Conservation (phyloP, 352 stramenopile species). For the Globisporangium ultimum region DNA sequence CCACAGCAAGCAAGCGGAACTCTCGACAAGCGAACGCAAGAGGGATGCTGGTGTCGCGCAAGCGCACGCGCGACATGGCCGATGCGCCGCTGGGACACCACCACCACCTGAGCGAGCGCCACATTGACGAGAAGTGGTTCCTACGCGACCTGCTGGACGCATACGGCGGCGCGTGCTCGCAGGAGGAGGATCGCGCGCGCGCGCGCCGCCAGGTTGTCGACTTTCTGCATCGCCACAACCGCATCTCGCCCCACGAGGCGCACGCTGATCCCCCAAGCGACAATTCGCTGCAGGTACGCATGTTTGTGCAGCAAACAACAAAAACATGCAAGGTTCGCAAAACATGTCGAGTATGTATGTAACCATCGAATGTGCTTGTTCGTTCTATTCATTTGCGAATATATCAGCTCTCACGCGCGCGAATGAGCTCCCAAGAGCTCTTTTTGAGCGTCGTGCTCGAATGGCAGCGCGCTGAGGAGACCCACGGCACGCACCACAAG, state of each 20-base stretch:
- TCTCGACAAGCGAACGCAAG: background rate
- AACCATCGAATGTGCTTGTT: background rate
- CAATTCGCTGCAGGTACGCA: constrained; percentile 19
- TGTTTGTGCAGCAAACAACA: background rate
- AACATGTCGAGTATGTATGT: background rate
- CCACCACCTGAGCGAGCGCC: constrained; percentile 12
- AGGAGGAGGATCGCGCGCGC: constrained; percentile 2
- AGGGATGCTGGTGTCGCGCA: constrained; percentile 47
- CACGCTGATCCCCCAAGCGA: constrained; percentile 4
- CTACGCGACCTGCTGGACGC: constrained; percentile 31
- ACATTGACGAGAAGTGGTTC: constrained; percentile 34
- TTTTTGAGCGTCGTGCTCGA: constrained; percentile 81
- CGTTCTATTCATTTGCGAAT: background rate
- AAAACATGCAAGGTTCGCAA: too few species aligned
- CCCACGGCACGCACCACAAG: background rate
- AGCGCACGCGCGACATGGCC: constrained; percentile 32
- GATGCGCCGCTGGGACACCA: constrained; percentile 23
- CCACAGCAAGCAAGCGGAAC: background rate
- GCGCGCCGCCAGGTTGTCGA: constrained; percentile 21
- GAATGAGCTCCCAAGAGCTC: constrained; percentile 68
- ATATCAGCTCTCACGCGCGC: constrained; percentile 31
- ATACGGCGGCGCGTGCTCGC: constrained; percentile 7
- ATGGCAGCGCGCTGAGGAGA: constrained; percentile 46
- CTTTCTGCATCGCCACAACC: constrained; percentile 31
- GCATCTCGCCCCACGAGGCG: constrained; percentile 9